Evolutionary conservation across 2,329 filamentous ascomycete genomes (phyloP).

Genomic region (Pezizomycotina sp.): DNA sequence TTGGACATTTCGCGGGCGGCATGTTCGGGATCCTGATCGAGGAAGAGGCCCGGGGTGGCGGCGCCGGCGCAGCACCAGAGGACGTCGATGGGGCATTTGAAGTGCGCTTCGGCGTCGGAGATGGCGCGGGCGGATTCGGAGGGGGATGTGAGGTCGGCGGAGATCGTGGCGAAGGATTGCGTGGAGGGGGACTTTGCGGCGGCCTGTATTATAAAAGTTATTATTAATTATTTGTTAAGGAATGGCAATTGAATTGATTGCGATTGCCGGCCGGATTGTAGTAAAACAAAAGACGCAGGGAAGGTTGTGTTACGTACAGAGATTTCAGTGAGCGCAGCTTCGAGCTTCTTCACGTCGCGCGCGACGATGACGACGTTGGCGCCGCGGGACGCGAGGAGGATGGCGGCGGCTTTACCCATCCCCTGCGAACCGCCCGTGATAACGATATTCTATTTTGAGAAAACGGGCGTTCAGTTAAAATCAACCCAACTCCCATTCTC

Average conservation of each 20-base stretch:
- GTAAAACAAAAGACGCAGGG: not conserved
- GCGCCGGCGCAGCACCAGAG: constrained; percentile 80
- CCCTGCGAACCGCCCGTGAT: constrained; percentile 87
- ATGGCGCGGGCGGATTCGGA: constrained; percentile 56
- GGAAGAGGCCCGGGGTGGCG: constrained; percentile 40
- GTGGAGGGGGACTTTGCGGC: constrained; percentile 46
- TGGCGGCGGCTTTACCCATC: constrained; percentile 63
- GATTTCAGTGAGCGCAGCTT: constrained; percentile 49
- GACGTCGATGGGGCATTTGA: constrained; percentile 39
- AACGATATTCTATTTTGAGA: constrained; percentile 56
- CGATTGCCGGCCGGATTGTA: constrained; percentile 12
- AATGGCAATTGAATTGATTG: not conserved
- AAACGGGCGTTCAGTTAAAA: constrained; percentile 17
- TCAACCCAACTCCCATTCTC: not conserved
- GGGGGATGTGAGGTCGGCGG: constrained; percentile 59
- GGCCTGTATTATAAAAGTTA: constrained; percentile 34
- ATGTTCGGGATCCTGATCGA: not conserved
- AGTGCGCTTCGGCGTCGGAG: constrained; percentile 5
- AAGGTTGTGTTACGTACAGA: constrained; percentile 34
- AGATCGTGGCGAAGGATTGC: constrained; percentile 71
- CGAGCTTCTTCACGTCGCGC: constrained; percentile 58
- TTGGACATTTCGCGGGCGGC: constrained; percentile 26
- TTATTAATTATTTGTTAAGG: not conserved
- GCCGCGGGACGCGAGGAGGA: constrained; percentile 62
- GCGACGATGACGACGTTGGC: constrained; percentile 77